Conservation (phyloP, 768 basidiomycete genomes). For the Mycena floridula region DNA sequence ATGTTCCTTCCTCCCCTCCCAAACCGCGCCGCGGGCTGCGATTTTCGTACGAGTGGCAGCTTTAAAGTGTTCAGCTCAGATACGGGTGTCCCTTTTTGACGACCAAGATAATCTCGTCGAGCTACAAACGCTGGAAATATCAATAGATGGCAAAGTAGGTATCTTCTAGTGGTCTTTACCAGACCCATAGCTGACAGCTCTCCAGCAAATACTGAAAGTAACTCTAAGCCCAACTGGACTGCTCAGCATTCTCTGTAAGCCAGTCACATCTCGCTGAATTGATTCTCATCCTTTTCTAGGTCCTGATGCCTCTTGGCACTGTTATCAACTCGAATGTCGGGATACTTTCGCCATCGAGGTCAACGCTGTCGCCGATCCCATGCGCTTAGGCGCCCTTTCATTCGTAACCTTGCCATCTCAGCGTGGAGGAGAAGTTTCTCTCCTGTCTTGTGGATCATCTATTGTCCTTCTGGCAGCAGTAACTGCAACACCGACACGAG, state of each 20-base stretch:
- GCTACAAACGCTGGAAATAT: neutral
- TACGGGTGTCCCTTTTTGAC: neutral
- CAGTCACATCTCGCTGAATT: neutral
- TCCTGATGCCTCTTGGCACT: slow-evolving; percentile 1
- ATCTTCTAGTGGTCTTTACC: neutral
- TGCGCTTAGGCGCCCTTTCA: slow-evolving; percentile 8
- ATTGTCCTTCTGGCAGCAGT: slow-evolving; percentile 49
- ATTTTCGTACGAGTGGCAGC: too few species aligned
- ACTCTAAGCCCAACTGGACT: slow-evolving; percentile 1
- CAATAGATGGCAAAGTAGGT: slow-evolving; percentile 1
- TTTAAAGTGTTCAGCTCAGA: too few species aligned
- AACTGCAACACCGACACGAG: slow-evolving; percentile 26
- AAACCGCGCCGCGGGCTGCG: too few species aligned
- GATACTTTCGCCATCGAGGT: neutral
- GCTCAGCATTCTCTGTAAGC: slow-evolving; percentile 4
- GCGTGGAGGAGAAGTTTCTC: slow-evolving; percentile 19
- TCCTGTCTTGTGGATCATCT: slow-evolving; percentile 49
- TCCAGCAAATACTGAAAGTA: neutral
- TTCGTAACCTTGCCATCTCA: slow-evolving; percentile 10
- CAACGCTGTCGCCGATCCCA: neutral
- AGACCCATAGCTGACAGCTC: neutral
- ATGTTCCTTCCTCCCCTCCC: neutral
- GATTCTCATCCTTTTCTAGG: neutral
- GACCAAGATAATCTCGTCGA: neutral
- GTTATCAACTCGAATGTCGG: neutral